Evolutionary conservation across 2,329 filamentous ascomycete species (phyloP).

Genomic region (Thelonectria rubi): DNA sequence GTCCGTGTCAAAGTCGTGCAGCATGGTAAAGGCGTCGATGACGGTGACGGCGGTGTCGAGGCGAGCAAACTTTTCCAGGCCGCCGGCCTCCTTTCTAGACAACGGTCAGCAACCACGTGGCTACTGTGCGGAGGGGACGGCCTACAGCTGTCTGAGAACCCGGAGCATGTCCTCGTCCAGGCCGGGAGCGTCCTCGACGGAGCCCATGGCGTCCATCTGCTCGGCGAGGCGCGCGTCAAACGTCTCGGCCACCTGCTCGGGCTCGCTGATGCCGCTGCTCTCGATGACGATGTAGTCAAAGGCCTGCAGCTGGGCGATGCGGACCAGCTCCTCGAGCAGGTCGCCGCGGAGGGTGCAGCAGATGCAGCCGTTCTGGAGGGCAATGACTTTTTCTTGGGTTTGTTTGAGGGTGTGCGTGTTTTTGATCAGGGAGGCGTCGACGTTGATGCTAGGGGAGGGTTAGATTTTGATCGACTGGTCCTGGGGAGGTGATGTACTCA

Average conservation of each 20-base stretch:
- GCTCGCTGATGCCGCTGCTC: conserved; percentile 76
- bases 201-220: conserved; percentile 51
- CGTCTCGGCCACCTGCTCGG: conserved; percentile 78
- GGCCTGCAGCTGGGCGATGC: conserved; percentile 65
- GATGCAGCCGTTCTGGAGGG: conserved; percentile 78
- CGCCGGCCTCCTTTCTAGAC: conserved; percentile 62
- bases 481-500: conserved; percentile 42
- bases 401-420: conserved; percentile 64
- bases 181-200: conserved; percentile 41
- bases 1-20: conserved; percentile 75
- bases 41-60: conserved; percentile 78
- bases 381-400: conserved; percentile 71
- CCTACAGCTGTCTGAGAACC: conserved; percentile 50
- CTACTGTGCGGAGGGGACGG: not conserved
- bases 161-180: conserved; percentile 49
- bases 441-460: conserved; percentile 61
- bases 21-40: conserved; percentile 77
- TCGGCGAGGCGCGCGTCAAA: conserved; percentile 68
- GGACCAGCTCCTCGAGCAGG: conserved; percentile 73
- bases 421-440: conserved; percentile 70
- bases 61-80: conserved; percentile 70
- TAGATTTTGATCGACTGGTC: rapidly evolving
- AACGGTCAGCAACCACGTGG: not conserved
- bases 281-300: conserved; percentile 80
- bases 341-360: conserved; percentile 80